A percentile compares a stretch with the other conserved stretches of the same genome.
Conservation (phyloP, 176 grass and related monocot species). For the Tillandsia fasciculata region DNA sequence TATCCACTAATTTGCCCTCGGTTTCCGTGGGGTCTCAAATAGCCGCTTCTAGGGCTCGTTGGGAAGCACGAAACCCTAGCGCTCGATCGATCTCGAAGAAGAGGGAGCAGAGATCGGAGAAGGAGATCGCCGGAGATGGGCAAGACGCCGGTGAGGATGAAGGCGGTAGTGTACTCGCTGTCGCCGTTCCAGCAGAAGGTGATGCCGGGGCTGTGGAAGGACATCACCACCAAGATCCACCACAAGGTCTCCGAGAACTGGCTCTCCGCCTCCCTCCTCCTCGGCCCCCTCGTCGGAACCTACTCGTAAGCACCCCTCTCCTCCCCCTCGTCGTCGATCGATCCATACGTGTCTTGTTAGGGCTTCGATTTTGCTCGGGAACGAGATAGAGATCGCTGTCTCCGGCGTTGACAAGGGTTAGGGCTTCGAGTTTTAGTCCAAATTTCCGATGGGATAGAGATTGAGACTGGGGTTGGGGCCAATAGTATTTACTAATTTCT, state of each 20-base stretch:
- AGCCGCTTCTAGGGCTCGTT: background rate
- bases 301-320: conserved; percentile 44
- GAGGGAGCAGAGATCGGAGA: background rate
- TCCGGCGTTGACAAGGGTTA: background rate
- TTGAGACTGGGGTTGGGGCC: too few species aligned
- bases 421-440: background rate
- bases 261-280: conserved; percentile 78
- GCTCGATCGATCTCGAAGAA: background rate
- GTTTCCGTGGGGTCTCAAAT: too few species aligned
- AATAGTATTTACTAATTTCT: too few species aligned
- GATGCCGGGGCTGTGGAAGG: conserved; percentile 96
- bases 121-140: conserved; percentile 35
- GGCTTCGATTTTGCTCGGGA: conserved; percentile 18
- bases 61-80: background rate
- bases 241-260: conserved; percentile 99
- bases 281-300: conserved; percentile 68
- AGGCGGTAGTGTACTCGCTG: conserved; percentile 91
- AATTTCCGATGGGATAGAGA: too few species aligned
- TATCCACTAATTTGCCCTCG: too few species aligned
- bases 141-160: conserved; percentile 83
- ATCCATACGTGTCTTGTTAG: background rate
- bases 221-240: conserved; percentile 94
- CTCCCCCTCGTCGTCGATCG: background rate
- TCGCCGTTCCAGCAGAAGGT: conserved; percentile 99
- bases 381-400: background rate